Percentiles rank a stretch among this genome's conserved stretches.
Evolutionary conservation across 257 asterid genomes (phyloP).

Genomic region (Handroanthus guayacan): DNA sequence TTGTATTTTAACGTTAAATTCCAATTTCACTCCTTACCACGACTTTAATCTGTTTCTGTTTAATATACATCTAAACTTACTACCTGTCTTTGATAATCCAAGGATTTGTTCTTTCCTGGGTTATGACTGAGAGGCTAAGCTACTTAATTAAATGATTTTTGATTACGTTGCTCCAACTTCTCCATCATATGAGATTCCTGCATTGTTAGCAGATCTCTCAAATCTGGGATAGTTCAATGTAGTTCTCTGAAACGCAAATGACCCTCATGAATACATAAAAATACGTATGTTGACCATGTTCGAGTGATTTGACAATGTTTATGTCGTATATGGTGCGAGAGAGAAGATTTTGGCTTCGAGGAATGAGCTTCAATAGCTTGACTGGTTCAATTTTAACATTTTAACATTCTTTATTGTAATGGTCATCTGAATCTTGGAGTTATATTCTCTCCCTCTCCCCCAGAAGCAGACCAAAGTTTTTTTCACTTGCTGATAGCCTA

Average conservation of each 20-base stretch:
- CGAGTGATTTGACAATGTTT: background rate
- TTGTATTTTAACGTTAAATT: background rate
- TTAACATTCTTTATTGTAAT: background rate
- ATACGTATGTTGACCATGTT: conserved; percentile 6
- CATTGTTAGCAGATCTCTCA: background rate
- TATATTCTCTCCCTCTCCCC: conserved; percentile 9
- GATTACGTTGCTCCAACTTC: background rate
- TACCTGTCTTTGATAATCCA: conserved; percentile 12
- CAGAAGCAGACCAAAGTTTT: background rate
- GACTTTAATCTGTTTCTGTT: conserved; percentile 5
- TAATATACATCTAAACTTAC: conserved; percentile 2
- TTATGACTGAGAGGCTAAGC: conserved; percentile 19
- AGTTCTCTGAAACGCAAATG: background rate
- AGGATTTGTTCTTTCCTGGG: conserved; percentile 25
- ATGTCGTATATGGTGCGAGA: background rate
- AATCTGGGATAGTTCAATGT: background rate
- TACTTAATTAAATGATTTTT: background rate
- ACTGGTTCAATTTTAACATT: conserved; percentile 2
- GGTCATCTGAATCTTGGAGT: conserved; percentile 3
- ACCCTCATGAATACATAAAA: conserved; percentile 16
- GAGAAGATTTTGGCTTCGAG: background rate
- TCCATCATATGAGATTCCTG: background rate
- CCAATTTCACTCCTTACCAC: conserved; percentile 11
- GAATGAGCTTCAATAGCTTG: conserved; percentile 16
- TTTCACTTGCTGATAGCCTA: conserved; percentile 1